Evolutionary conservation across 2,329 filamentous ascomycete species (phyloP).

Genomic region (Alternaria postmessia): DNA sequence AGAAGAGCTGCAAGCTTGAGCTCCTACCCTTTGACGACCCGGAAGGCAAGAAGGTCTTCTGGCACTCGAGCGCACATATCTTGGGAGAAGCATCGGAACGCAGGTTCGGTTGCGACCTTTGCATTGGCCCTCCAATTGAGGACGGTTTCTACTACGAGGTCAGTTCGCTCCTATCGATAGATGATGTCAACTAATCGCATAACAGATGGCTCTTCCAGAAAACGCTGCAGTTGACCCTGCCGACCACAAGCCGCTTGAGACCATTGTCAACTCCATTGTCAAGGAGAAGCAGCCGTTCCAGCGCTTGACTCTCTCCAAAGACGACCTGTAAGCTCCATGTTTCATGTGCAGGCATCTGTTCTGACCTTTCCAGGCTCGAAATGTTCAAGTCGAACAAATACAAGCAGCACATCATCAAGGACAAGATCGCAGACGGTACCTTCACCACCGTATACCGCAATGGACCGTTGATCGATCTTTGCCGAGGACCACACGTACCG

Average conservation of each 20-base stretch:
- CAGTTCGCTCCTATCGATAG: not conserved
- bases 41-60: constrained; percentile 92
- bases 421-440: constrained; percentile 87
- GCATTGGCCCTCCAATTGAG: constrained; percentile 90
- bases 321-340: constrained; percentile 66
- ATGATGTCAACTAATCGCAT: constrained; percentile 11
- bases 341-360: not conserved
- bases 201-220: constrained; percentile 77
- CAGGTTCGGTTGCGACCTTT: constrained; percentile 88
- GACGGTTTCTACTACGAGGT: constrained; percentile 94
- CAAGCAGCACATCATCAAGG: constrained; percentile 96
- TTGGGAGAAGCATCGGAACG: constrained; percentile 94
- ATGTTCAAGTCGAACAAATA: constrained; percentile 99
- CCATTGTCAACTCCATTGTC: constrained; percentile 80
- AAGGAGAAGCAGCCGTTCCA: constrained; percentile 98
- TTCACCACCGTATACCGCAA: constrained; percentile 94
- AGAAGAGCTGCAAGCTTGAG: constrained; percentile 85
- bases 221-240: constrained; percentile 73
- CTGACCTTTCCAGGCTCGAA: constrained; percentile 63
- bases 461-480: constrained; percentile 93
- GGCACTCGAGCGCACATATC: constrained; percentile 95
- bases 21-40: constrained; percentile 81
- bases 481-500: constrained; percentile 92
- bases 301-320: constrained; percentile 86
- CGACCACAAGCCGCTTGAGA: constrained; percentile 88